Evolutionary conservation across 345 rosid genomes (phyloP).

Genomic region (Ceriops decandra): DNA sequence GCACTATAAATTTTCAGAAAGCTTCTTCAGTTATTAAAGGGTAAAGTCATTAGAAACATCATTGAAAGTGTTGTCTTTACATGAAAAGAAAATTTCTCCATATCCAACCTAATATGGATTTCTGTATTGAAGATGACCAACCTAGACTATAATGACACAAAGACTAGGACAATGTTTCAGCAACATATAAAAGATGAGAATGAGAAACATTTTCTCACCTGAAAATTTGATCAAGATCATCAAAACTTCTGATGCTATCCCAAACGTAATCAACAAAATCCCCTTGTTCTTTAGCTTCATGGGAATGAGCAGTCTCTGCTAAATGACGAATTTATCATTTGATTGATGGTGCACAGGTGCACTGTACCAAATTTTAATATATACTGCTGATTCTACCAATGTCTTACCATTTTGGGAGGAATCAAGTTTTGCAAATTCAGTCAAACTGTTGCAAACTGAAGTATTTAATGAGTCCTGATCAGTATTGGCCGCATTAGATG

Average conservation of each 20-base stretch:
- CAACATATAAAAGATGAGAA: not conserved
- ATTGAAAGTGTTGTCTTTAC: not conserved
- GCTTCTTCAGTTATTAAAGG: too few relatives aligned
- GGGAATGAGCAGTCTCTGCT: slow-evolving; percentile 44
- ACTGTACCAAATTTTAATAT: slow-evolving; percentile 22
- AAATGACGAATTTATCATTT: slow-evolving; percentile 32
- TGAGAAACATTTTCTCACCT: slow-evolving; percentile 52
- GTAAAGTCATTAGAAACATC: too few relatives aligned
- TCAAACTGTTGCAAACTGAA: slow-evolving; percentile 44
- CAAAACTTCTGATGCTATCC: slow-evolving; percentile 95
- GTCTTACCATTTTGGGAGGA: slow-evolving; percentile 51
- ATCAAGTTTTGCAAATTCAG: slow-evolving; percentile 39
- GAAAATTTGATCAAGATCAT: slow-evolving; percentile 85
- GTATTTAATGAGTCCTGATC: slow-evolving; percentile 45
- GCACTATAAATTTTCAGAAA: too few relatives aligned
- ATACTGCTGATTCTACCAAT: slow-evolving; percentile 19
- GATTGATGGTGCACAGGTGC: slow-evolving; percentile 7
- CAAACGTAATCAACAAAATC: slow-evolving; percentile 83
- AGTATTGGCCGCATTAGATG: slow-evolving; percentile 40
- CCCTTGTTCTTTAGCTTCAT: slow-evolving; percentile 60
- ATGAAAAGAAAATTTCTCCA: not conserved
- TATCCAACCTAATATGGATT: too few relatives aligned
- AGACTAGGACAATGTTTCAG: not conserved
- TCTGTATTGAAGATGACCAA: too few relatives aligned
- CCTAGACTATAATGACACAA: too few relatives aligned